Evolutionary conservation across 805 yeast species (phyloP).

Genomic region (Candida bentonensis): DNA sequence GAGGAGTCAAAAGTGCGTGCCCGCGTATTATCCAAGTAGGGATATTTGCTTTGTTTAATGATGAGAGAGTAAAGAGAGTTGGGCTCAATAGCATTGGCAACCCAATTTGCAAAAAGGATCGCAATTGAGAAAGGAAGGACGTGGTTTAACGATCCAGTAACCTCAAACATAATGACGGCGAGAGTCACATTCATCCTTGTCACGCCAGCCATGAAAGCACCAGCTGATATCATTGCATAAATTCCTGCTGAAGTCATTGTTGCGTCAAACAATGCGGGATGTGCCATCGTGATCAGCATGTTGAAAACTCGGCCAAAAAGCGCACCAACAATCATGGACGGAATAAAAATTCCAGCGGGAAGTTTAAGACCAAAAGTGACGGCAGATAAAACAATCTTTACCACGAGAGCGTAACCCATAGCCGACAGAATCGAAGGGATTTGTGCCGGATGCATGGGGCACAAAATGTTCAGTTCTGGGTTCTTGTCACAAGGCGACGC

Average conservation of each 20-base stretch:
- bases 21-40: slow-evolving; percentile 31
- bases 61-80: slow-evolving; percentile 36
- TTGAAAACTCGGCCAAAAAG: slow-evolving; percentile 39
- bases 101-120: slow-evolving; percentile 44
- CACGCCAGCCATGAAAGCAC: slow-evolving; percentile 44
- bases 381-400: slow-evolving; percentile 33
- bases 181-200: slow-evolving; percentile 41
- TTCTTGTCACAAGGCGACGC: slow-evolving; percentile 32
- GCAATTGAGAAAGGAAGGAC: slow-evolving; percentile 44
- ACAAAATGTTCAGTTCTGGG: slow-evolving; percentile 11
- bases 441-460: slow-evolving; percentile 16
- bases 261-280: slow-evolving; percentile 11
- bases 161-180: slow-evolving; percentile 35
- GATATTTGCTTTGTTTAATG: slow-evolving; percentile 35
- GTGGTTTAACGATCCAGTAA: slow-evolving; percentile 42
- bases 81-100: slow-evolving; percentile 37
- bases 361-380: slow-evolving; percentile 44
- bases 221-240: slow-evolving; percentile 41
- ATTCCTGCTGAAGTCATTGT: slow-evolving; percentile 32
- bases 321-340: slow-evolving; percentile 52
- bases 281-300: slow-evolving; percentile 18
- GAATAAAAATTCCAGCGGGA: slow-evolving; percentile 50
- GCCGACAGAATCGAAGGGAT: slow-evolving; percentile 22
- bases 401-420: slow-evolving; percentile 28
- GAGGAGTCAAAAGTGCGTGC: slow-evolving; percentile 23